A percentile compares a stretch with the other conserved stretches of the same genome.
Evolutionary conservation across 1,284 basidiomycete genomes (phyloP).

Genomic region (Microbotryum saponariae): DNA sequence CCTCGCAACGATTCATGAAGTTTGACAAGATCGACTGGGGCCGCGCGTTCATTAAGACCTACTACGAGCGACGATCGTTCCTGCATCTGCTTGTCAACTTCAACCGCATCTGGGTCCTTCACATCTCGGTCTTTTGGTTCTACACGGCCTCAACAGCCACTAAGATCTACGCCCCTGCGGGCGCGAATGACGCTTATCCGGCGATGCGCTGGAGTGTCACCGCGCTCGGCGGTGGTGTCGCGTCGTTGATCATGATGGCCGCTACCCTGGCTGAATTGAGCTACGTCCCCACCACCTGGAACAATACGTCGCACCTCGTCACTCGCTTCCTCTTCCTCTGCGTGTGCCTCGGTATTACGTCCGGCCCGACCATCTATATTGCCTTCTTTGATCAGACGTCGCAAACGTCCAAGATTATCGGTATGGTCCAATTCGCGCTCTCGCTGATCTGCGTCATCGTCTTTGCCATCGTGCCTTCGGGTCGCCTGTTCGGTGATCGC

Average conservation of each 20-base stretch:
- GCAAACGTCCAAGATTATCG: constrained; percentile 67
- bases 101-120: constrained; percentile 94
- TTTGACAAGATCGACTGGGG: constrained; percentile 93
- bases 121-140: constrained; percentile 85
- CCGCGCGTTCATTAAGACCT: constrained; percentile 92
- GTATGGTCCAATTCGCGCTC: constrained; percentile 85
- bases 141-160: constrained; percentile 87
- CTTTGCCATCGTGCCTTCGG: constrained; percentile 80
- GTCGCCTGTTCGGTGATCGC: constrained; percentile 88
- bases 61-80: constrained; percentile 88
- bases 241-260: constrained; percentile 83
- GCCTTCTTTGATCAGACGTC: constrained; percentile 62
- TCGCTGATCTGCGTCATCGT: constrained; percentile 70
- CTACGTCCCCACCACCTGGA: constrained; percentile 94
- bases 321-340: constrained; percentile 75
- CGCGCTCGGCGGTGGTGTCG: constrained; percentile 81
- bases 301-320: constrained; percentile 87
- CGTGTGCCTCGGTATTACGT: constrained; percentile 73
- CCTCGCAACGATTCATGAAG: constrained; percentile 85
- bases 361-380: constrained; percentile 84
- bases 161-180: constrained; percentile 57
- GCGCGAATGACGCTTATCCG: constrained; percentile 49
- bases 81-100: constrained; percentile 93
- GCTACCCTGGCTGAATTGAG: constrained; percentile 88
- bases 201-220: constrained; percentile 81